These are phyloP conservation scores for Colletotrichum graminicola DNA, from an alignment of 2,329 filamentous ascomycete species.

Conservation along the genomic window DNA sequence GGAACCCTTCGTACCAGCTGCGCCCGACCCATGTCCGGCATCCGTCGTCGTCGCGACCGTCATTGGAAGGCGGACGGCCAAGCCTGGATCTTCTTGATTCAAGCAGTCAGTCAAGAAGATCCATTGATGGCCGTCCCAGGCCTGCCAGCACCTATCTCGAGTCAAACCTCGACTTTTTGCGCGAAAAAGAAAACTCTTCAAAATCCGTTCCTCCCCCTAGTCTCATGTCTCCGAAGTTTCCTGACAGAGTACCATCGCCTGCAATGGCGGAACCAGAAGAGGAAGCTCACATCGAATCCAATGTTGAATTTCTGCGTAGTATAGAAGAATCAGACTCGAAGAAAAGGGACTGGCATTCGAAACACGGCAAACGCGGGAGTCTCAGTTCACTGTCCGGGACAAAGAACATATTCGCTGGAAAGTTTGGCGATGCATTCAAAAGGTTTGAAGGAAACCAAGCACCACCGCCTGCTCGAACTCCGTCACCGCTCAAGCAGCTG, in stretches of 20 bases:
- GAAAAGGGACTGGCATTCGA: slow-evolving; percentile 65
- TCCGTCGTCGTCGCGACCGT: slow-evolving; percentile 71
- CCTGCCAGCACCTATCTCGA: slow-evolving; percentile 88
- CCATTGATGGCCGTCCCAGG: slow-evolving; percentile 70
- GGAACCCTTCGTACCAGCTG: slow-evolving; percentile 46
- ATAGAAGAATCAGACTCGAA: slow-evolving; percentile 76
- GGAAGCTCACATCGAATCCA: slow-evolving; percentile 79
- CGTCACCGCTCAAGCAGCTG: slow-evolving; percentile 63
- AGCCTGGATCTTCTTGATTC: slow-evolving; percentile 71
- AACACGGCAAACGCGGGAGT: slow-evolving; percentile 79
- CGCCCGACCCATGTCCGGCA: slow-evolving; percentile 51
- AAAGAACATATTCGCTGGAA: slow-evolving; percentile 86
- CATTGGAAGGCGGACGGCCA: slow-evolving; percentile 78
- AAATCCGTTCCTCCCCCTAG: slow-evolving; percentile 55
- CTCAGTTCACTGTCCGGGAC: slow-evolving; percentile 78
- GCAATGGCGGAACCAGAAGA: slow-evolving; percentile 60
- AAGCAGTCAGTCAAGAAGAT: slow-evolving; percentile 60
- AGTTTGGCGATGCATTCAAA: slow-evolving; percentile 94
- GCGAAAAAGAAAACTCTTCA: slow-evolving; percentile 76
- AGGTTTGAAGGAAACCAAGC: slow-evolving; percentile 78
- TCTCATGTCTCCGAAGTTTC: slow-evolving; percentile 50
- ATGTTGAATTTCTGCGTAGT: slow-evolving; percentile 84
- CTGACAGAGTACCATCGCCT: slow-evolving; percentile 57
- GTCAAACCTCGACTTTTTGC: slow-evolving; percentile 84
- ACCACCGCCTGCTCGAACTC: slow-evolving; percentile 54